Evolutionary conservation across 345 rosid genomes (phyloP).

Genomic region (Citrus cavaleriei): DNA sequence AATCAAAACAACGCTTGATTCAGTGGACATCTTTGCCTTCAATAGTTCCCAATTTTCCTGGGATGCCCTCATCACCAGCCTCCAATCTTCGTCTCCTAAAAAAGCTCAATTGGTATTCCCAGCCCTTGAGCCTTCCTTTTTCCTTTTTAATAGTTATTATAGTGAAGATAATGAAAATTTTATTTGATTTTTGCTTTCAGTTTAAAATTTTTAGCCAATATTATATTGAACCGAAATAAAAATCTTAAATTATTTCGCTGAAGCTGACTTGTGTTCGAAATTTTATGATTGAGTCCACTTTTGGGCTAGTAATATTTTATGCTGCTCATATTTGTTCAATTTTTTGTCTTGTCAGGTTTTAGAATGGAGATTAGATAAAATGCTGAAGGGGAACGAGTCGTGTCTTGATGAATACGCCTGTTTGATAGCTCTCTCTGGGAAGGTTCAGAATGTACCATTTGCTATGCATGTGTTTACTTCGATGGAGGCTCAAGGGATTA

Average conservation of each 20-base stretch:
- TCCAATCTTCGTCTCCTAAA: conserved; percentile 26
- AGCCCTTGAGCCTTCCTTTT: not conserved
- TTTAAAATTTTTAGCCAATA: too few species aligned
- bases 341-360: conserved; percentile 24
- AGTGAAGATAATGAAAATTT: not conserved
- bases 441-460: conserved; percentile 26
- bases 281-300: not conserved
- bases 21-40: conserved; percentile 6
- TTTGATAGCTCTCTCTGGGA: conserved; percentile 33
- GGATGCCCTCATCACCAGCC: conserved; percentile 23
- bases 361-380: conserved; percentile 40
- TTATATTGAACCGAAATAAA: too few species aligned
- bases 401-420: conserved; percentile 19
- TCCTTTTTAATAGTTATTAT: not conserved
- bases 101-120: conserved; percentile 27
- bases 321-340: not conserved
- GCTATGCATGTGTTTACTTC: conserved; percentile 31
- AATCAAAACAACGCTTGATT: conserved; percentile 25
- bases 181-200: not conserved
- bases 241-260: not conserved
- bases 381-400: conserved; percentile 22
- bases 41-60: conserved; percentile 10
- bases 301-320: not conserved
- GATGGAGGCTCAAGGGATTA: conserved; percentile 38
- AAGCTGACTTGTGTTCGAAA: not conserved